Percentiles rank a stretch among this genome's conserved stretches.
These are phyloP conservation scores for Willaertia magna DNA, from an alignment of 208 protist species.

Conservation along the genomic window DNA sequence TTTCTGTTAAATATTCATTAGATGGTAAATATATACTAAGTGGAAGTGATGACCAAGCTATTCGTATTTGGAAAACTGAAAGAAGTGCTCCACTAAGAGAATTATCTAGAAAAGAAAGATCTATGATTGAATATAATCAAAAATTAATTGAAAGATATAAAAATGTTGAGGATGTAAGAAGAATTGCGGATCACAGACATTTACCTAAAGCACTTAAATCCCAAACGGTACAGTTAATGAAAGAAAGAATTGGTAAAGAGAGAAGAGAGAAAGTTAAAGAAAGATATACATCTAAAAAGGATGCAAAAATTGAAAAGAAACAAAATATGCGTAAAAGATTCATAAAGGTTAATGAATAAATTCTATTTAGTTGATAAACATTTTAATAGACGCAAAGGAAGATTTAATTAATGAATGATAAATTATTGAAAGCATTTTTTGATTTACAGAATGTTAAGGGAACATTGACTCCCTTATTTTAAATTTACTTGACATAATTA, in stretches of 20 bases:
- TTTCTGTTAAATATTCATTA: constrained; percentile 31
- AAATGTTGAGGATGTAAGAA: background rate
- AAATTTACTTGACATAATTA: too few species aligned
- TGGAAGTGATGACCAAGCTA: constrained; percentile 54
- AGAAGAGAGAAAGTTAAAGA: background rate
- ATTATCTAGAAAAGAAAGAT: background rate
- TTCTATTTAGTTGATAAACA: too few species aligned
- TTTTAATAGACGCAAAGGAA: too few species aligned
- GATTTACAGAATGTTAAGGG: too few species aligned
- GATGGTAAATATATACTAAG: constrained; percentile 50
- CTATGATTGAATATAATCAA: background rate
- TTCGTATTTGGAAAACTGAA: constrained; percentile 53
- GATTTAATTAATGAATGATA: too few species aligned
- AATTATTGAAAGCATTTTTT: too few species aligned
- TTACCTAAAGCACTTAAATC: background rate
- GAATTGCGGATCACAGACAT: background rate
- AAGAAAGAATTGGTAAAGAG: background rate
- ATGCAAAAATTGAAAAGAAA: background rate
- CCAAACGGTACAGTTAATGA: background rate
- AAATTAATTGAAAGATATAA: constrained; percentile 9
- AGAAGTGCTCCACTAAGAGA: background rate
- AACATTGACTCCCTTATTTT: too few species aligned
- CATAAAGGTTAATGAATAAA: background rate
- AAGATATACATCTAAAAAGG: background rate
- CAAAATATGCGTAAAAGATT: background rate